These are phyloP conservation scores for Nicotiana otophora DNA, from an alignment of 257 asterid species.

Conservation along the genomic window DNA sequence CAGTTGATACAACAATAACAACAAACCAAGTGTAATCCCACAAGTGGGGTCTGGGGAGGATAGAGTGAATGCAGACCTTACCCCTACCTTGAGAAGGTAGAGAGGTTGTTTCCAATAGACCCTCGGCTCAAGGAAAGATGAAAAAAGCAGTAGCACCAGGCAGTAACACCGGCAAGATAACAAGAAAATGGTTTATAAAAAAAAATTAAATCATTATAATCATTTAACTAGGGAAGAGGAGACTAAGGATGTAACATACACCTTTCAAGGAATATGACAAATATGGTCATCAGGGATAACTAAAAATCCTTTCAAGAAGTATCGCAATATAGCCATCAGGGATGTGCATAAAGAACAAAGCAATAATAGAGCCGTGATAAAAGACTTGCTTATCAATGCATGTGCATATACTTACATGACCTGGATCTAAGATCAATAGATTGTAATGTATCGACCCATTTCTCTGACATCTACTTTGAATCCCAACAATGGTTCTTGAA, in stretches of 20 bases:
- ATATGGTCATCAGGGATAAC: not conserved
- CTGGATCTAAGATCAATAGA: conserved; percentile 77
- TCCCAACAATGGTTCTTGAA: conserved; percentile 91
- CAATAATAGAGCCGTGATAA: not conserved
- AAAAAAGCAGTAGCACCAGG: no score
- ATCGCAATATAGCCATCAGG: not conserved
- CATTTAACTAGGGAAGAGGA: not conserved
- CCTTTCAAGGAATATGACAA: not conserved
- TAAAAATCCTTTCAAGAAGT: not conserved
- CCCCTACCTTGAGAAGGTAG: no score
- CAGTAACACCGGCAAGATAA: no score
- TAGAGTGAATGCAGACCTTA: no score
- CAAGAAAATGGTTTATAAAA: no score
- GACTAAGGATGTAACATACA: not conserved
- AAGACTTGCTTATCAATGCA: conserved; percentile 9
- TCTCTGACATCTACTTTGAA: conserved; percentile 58
- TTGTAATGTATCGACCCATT: conserved; percentile 52
- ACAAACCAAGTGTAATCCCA: no score
- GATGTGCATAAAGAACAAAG: not conserved
- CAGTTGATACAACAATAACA: not conserved
- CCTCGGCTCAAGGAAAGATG: no score
- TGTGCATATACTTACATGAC: conserved; percentile 48
- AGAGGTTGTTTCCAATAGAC: no score
- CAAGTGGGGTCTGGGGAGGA: no score
- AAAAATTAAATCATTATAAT: not conserved